These are phyloP conservation scores for Fonsecaea monophora DNA, from an alignment of 2,329 filamentous ascomycete species.

Conservation along the genomic window DNA sequence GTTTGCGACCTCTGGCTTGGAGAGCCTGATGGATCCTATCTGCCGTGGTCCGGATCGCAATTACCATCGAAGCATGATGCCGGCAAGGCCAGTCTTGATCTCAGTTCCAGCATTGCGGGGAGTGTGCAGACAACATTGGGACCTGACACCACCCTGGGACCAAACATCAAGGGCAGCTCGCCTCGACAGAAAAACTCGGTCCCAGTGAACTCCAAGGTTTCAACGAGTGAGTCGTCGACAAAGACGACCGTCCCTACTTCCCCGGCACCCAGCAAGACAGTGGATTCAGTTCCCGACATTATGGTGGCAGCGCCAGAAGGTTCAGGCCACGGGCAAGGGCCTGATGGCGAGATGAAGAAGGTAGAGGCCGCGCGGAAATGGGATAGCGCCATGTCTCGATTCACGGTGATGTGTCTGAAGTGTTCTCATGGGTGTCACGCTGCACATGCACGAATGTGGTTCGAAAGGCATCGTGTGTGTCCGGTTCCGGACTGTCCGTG, in stretches of 20 bases:
- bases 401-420: conserved; percentile 67
- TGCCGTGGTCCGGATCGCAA: conserved; percentile 35
- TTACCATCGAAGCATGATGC: conserved; percentile 18
- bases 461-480: conserved; percentile 60
- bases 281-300: conserved; percentile 17
- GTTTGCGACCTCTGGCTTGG: conserved; percentile 69
- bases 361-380: conserved; percentile 33
- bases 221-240: conserved; percentile 41
- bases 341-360: conserved; percentile 20
- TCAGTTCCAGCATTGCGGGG: conserved; percentile 35
- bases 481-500: conserved; percentile 63
- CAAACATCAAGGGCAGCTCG: conserved; percentile 33
- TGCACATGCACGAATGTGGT: conserved; percentile 68
- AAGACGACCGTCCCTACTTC: conserved; percentile 23
- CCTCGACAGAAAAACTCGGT: conserved; percentile 22
- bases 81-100: conserved; percentile 30
- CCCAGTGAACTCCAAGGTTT: conserved; percentile 43
- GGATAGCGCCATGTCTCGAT: conserved; percentile 58
- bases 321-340: conserved; percentile 7
- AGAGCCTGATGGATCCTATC: conserved; percentile 59
- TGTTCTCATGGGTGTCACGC: conserved; percentile 71
- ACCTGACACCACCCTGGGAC: conserved; percentile 16
- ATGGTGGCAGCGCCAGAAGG: conserved; percentile 5
- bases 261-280: conserved; percentile 2
- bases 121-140: conserved; percentile 38